Conservation (phyloP, 768 basidiomycete genomes). For the Phlegmacium glaucopus region DNA sequence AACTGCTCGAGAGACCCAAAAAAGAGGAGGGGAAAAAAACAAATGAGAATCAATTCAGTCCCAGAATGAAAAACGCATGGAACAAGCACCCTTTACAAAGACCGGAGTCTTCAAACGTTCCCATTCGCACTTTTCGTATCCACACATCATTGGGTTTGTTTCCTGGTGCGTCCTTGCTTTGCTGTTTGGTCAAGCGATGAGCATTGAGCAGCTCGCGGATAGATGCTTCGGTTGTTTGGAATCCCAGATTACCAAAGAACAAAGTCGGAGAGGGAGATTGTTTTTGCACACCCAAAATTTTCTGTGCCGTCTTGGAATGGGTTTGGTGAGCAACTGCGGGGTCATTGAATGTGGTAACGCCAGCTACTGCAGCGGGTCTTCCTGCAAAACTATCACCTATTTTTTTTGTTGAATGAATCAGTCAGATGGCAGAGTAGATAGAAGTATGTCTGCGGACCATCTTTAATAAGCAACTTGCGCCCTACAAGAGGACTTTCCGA, state of each 20-base stretch:
- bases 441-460: conserved; percentile 47
- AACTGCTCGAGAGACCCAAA: conserved; percentile 51
- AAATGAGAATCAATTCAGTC: not conserved
- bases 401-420: conserved; percentile 1
- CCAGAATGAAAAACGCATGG: not conserved
- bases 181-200: conserved; percentile 43
- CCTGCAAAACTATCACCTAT: conserved; percentile 74
- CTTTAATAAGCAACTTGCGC: conserved; percentile 88
- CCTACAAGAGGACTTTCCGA: conserved; percentile 85
- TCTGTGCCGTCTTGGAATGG: conserved; percentile 70
- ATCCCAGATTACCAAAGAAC: conserved; percentile 92
- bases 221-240: conserved; percentile 78
- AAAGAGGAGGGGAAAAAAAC: not conserved
- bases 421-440: not conserved
- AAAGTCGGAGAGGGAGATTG: conserved; percentile 82
- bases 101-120: conserved; percentile 95
- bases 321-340: conserved; percentile 32
- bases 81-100: conserved; percentile 88
- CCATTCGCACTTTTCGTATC: conserved; percentile 86
- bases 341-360: conserved; percentile 29
- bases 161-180: conserved; percentile 27
- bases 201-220: conserved; percentile 73
- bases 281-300: conserved; percentile 74
- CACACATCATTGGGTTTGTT: conserved; percentile 41
- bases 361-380: conserved; percentile 49